phyloP scores from a whole-genome alignment of 352 stramenopile genomes.

The Phytophthora capsici region DNA sequence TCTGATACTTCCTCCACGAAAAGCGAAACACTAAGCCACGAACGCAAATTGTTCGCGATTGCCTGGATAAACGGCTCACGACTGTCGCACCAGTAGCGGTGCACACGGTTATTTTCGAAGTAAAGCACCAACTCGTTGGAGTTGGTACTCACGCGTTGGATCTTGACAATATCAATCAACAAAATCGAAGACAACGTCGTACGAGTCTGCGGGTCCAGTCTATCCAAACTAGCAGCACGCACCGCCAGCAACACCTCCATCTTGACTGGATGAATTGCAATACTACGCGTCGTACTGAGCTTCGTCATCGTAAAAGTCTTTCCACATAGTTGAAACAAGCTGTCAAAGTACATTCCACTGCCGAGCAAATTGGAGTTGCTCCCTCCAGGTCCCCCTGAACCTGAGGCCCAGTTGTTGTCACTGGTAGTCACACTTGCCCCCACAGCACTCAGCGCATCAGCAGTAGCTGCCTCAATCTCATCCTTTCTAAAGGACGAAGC shows the following conservation, averaged over 20 bases:
- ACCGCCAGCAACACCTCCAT: slow-evolving; percentile 79
- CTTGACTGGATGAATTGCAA: slow-evolving; percentile 69
- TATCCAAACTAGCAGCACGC: slow-evolving; percentile 77
- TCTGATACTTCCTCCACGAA: slow-evolving; percentile 88
- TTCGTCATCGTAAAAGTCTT: slow-evolving; percentile 89
- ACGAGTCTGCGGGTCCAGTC: slow-evolving; percentile 68
- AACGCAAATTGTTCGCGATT: slow-evolving; percentile 87
- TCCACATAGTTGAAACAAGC: slow-evolving; percentile 83
- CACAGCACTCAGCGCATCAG: slow-evolving; percentile 49
- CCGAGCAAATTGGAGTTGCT: slow-evolving; percentile 34
- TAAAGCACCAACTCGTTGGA: slow-evolving; percentile 86
- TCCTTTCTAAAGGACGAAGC: slow-evolving; percentile 78
- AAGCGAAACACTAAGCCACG: slow-evolving; percentile 82
- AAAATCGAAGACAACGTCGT: slow-evolving; percentile 82
- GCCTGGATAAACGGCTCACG: slow-evolving; percentile 89
- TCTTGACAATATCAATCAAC: slow-evolving; percentile 90
- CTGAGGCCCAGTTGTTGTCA: slow-evolving; percentile 41
- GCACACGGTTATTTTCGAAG: slow-evolving; percentile 87
- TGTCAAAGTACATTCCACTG: slow-evolving; percentile 90
- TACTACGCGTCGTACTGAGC: slow-evolving; percentile 81
- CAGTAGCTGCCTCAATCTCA: slow-evolving; percentile 52
- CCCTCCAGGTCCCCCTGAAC: slow-evolving; percentile 24
- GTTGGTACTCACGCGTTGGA: slow-evolving; percentile 86
- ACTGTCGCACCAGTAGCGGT: slow-evolving; percentile 88
- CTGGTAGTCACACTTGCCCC: slow-evolving; percentile 37